Percentiles rank a stretch among this genome's conserved stretches.
phyloP scores from a whole-genome alignment of 495 filamentous ascomycete species.

The Penicillium arizonense region DNA sequence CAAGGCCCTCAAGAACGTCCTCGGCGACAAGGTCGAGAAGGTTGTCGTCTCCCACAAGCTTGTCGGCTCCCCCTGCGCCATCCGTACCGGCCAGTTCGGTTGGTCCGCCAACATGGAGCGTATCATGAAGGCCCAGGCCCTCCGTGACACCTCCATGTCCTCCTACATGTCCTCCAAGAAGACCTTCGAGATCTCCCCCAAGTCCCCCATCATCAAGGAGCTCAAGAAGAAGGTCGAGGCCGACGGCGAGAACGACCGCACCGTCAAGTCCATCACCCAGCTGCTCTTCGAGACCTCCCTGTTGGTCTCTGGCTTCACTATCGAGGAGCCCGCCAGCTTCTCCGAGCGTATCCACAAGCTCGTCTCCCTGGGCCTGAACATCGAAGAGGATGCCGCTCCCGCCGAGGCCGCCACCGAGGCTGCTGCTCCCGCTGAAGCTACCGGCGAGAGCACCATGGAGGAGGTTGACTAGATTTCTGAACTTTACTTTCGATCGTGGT shows the following conservation, averaged over 20 bases:
- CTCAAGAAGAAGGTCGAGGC: conserved; percentile 97
- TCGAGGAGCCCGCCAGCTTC: conserved; percentile 96
- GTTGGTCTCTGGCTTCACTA: conserved; percentile 97
- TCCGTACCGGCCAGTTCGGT: conserved; percentile 99
- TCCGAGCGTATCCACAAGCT: conserved; percentile 99
- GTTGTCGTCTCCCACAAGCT: conserved; percentile 99
- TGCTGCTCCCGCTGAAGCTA: conserved; percentile 55
- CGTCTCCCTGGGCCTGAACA: conserved; percentile 91
- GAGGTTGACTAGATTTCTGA: conserved; percentile 62
- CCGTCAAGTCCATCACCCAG: conserved; percentile 97
- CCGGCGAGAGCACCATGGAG: conserved; percentile 69
- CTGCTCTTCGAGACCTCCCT: conserved; percentile 98
- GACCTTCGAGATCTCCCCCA: conserved; percentile 99
- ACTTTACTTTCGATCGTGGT: conserved; percentile 3
- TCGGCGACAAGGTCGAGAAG: conserved; percentile 99
- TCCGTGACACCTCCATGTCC: conserved; percentile 98
- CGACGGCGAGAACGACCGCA: conserved; percentile 96
- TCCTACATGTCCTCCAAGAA: conserved; percentile 99
- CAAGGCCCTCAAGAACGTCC: conserved; percentile 97
- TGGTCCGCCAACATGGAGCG: conserved; percentile 99
- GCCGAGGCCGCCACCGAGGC: conserved; percentile 61
- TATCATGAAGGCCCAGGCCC: conserved; percentile 99
- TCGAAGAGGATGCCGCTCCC: conserved; percentile 86
- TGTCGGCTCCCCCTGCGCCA: conserved; percentile 90
- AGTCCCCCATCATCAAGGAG: conserved; percentile 96